Percentiles rank a stretch among this genome's conserved stretches.
Conservation (phyloP, 805 yeast genomes). For the Candida michaelii region DNA sequence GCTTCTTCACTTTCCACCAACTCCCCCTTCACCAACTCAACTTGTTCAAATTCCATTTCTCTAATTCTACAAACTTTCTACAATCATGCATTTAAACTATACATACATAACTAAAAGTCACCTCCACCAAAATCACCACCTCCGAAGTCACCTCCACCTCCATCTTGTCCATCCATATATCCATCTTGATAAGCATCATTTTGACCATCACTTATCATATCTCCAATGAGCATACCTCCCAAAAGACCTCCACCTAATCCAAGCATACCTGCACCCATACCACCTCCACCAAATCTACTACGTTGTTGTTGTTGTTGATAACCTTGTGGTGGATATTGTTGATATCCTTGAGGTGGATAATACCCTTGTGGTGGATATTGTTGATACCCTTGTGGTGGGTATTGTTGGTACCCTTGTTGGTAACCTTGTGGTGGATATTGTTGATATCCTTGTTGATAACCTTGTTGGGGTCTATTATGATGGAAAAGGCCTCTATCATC, state of each 20-base stretch:
- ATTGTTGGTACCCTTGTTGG: conserved; percentile 16
- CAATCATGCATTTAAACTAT: not conserved
- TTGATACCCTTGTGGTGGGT: conserved; percentile 9
- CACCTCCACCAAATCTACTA: conserved; percentile 26
- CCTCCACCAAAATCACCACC: conserved; percentile 16
- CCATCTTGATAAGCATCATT: conserved; percentile 44
- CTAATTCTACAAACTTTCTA: too few relatives aligned
- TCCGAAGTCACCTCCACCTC: conserved; percentile 35
- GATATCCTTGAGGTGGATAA: conserved; percentile 20
- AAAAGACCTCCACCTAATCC: conserved; percentile 40
- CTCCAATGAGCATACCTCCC: conserved; percentile 50
- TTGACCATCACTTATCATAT: conserved; percentile 40
- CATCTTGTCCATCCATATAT: conserved; percentile 36
- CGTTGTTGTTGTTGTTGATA: conserved; percentile 21
- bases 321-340: conserved; percentile 24
- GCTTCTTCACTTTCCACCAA: too few relatives aligned
- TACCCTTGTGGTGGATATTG: conserved; percentile 14
- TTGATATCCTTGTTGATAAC: conserved; percentile 9
- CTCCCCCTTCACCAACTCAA: too few relatives aligned
- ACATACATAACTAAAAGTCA: conserved; percentile 10
- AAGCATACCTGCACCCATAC: conserved; percentile 35
- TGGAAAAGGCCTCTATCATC: conserved; percentile 11
- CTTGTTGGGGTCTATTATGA: conserved; percentile 5
- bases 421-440: conserved; percentile 12
- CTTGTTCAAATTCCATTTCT: too few relatives aligned